Evolutionary conservation across 805 yeast species (phyloP).

Genomic region (Ogataea salicorniae): DNA sequence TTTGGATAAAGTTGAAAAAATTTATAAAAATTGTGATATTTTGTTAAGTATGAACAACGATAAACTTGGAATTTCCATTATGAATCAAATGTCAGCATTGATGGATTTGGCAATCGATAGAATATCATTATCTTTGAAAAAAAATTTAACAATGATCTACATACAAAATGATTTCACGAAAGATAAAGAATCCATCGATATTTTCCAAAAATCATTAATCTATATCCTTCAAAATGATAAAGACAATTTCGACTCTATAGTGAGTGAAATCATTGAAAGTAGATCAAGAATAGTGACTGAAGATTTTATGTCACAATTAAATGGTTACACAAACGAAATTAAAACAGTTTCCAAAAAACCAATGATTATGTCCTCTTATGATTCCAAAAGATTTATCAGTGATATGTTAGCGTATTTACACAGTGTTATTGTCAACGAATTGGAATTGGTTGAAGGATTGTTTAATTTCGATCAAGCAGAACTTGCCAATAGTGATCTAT

Average conservation of each 20-base stretch:
- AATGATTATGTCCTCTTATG: slow-evolving; percentile 63
- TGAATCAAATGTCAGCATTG: slow-evolving; percentile 49
- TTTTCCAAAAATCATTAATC: slow-evolving; percentile 28
- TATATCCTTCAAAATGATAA: slow-evolving; percentile 34
- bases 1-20: slow-evolving; percentile 54
- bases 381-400: slow-evolving; percentile 77
- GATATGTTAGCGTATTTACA: slow-evolving; percentile 88
- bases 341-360: slow-evolving; percentile 31
- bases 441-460: slow-evolving; percentile 64
- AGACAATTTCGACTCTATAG: slow-evolving; percentile 51
- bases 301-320: slow-evolving; percentile 60
- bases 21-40: slow-evolving; percentile 63
- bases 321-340: slow-evolving; percentile 29
- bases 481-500: slow-evolving; percentile 16
- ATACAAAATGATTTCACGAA: slow-evolving; percentile 14
- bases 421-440: slow-evolving; percentile 79
- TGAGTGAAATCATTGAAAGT: slow-evolving; percentile 60
- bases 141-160: slow-evolving; percentile 25
- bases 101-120: slow-evolving; percentile 52
- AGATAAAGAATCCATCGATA: slow-evolving; percentile 17
- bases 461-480: slow-evolving; percentile 39
- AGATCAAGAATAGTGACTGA: slow-evolving; percentile 59
- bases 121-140: slow-evolving; percentile 37
- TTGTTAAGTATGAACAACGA: slow-evolving; percentile 68
- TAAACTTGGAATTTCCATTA: slow-evolving; percentile 57